A percentile compares a stretch with the other conserved stretches of the same genome.
phyloP scores from a whole-genome alignment of 192 early-diverging fungal genomes.

The Linnemannia schmuckeri region DNA sequence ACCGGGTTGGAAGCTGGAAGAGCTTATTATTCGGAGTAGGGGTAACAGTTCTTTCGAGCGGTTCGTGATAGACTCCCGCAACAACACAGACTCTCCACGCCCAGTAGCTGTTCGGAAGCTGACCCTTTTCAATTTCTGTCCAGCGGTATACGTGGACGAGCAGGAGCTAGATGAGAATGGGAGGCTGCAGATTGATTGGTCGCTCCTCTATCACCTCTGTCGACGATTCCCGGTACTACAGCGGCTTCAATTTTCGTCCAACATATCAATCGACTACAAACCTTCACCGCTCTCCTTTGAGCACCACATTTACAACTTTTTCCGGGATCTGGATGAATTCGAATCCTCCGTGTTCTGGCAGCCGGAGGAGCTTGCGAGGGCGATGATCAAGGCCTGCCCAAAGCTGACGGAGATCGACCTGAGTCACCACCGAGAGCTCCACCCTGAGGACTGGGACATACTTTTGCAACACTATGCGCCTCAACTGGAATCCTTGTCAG shows the following conservation, averaged over 20 bases:
- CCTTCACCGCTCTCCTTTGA: background rate
- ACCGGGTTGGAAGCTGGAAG: background rate
- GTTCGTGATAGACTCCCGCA: background rate
- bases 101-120: background rate
- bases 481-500: conserved; percentile 16
- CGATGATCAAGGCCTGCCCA: conserved; percentile 4
- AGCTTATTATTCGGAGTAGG: background rate
- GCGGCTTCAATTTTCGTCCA: background rate
- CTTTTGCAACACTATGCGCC: background rate
- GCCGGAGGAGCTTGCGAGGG: background rate
- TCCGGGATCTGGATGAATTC: background rate
- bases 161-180: background rate
- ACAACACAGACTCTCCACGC: background rate
- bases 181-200: background rate
- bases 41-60: background rate
- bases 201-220: background rate
- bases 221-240: conserved; percentile 9
- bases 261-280: background rate
- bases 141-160: background rate
- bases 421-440: conserved; percentile 5
- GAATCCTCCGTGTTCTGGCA: background rate
- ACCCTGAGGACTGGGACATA: background rate
- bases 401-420: conserved; percentile 10
- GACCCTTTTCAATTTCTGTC: background rate
- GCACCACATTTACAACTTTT: background rate